These are phyloP conservation scores for Ustilago loliicola DNA, from an alignment of 1,284 basidiomycete genomes.

Conservation along the genomic window DNA sequence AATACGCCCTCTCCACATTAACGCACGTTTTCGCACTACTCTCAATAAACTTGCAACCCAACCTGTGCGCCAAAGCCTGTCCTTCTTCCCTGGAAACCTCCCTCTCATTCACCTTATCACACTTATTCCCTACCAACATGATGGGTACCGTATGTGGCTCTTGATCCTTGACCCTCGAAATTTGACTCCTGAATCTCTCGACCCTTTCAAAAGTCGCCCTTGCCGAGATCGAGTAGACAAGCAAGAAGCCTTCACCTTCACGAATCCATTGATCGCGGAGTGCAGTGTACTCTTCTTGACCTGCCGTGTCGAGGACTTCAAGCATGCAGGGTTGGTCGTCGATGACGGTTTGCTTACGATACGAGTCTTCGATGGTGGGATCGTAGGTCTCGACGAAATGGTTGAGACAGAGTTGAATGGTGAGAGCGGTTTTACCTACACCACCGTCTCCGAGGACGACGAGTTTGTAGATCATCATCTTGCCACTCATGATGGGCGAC, in stretches of 20 bases:
- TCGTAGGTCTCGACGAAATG: conserved; percentile 68
- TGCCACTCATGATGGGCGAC: conserved; percentile 49
- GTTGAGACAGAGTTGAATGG: conserved; percentile 75
- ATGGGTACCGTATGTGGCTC: conserved; percentile 76
- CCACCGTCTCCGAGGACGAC: conserved; percentile 97
- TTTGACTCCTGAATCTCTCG: conserved; percentile 70
- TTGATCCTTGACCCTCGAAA: conserved; percentile 68
- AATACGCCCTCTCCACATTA: conserved; percentile 71
- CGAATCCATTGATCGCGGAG: conserved; percentile 72
- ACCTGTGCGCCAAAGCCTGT: conserved; percentile 64
- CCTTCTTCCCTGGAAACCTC: conserved; percentile 75
- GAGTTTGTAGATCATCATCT: conserved; percentile 78
- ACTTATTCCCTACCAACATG: conserved; percentile 88
- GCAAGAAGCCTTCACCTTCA: conserved; percentile 71
- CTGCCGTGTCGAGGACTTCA: conserved; percentile 89
- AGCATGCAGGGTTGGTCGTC: conserved; percentile 74
- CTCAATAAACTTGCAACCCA: conserved; percentile 71
- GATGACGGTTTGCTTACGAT: conserved; percentile 71
- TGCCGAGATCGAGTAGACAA: conserved; percentile 71
- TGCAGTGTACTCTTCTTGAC: conserved; percentile 77
- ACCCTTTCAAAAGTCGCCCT: conserved; percentile 71
- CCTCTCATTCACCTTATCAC: conserved; percentile 84
- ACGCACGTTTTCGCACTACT: conserved; percentile 71
- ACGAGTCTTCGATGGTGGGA: conserved; percentile 71
- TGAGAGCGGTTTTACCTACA: conserved; percentile 96